Conservation (phyloP, 176 grass and related monocot species). For the Calamus simplicifolius region DNA sequence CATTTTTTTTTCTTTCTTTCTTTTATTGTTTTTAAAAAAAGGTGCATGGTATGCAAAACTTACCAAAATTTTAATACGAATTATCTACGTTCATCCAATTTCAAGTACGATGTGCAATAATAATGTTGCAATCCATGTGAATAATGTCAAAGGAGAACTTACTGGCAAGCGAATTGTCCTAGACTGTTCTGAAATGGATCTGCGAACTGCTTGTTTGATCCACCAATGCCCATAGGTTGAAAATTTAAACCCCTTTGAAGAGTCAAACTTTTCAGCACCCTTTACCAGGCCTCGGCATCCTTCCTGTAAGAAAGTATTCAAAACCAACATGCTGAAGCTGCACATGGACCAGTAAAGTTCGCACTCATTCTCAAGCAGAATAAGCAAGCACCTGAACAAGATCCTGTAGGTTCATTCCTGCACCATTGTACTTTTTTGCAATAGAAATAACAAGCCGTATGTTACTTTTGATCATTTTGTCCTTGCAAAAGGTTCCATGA, state of each 20-base stretch:
- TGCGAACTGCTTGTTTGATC: slow-evolving; percentile 90
- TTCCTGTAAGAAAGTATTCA: slow-evolving; percentile 33
- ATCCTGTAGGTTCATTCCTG: slow-evolving; percentile 50
- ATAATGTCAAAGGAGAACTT: slow-evolving; percentile 17
- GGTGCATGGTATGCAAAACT: too few relatives aligned
- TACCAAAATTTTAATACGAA: too few relatives aligned
- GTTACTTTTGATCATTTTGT: slow-evolving; percentile 76
- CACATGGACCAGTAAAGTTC: not conserved
- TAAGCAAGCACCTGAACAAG: slow-evolving; percentile 69
- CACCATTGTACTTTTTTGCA: slow-evolving; percentile 55
- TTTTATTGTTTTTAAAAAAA: too few relatives aligned
- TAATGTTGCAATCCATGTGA: not conserved
- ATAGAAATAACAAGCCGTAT: slow-evolving; percentile 87
- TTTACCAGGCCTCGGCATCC: slow-evolving; percentile 69
- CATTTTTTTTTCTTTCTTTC: too few relatives aligned
- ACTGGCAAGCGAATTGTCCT: slow-evolving; percentile 77
- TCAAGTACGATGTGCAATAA: too few relatives aligned
- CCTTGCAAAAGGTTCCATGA: slow-evolving; percentile 57
- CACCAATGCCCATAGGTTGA: slow-evolving; percentile 95
- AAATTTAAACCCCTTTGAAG: slow-evolving; percentile 81
- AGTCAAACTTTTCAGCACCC: slow-evolving; percentile 83
- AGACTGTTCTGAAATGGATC: slow-evolving; percentile 56
- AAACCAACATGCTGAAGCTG: slow-evolving; percentile 13
- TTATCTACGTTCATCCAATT: too few relatives aligned
- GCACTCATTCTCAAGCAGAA: too few relatives aligned